A percentile compares a stretch with the other conserved stretches of the same genome.
Evolutionary conservation across 495 filamentous ascomycete species (phyloP).

Genomic region (Entonaema liquescens): DNA sequence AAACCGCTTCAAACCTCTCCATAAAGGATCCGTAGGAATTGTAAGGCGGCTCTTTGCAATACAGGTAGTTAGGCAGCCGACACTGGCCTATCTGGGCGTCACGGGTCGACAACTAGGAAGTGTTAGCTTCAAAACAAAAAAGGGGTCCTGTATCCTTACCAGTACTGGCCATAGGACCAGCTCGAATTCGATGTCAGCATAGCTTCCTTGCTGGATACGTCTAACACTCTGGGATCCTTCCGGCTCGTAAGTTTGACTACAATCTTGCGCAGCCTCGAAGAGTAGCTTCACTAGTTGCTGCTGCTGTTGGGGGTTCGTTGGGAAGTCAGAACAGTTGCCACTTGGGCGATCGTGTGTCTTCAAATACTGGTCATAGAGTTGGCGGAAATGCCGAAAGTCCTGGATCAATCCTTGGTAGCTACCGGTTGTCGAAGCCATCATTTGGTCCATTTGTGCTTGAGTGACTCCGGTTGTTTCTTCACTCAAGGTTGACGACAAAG

Average conservation of each 20-base stretch:
- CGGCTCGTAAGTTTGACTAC: not conserved
- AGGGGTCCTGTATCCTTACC: not conserved
- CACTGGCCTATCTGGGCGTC: constrained; percentile 10
- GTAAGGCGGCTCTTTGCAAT: not conserved
- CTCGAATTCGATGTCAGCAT: constrained; percentile 11
- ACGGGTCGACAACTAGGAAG: not conserved
- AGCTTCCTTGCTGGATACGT: not conserved
- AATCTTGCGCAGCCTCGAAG: constrained; percentile 7
- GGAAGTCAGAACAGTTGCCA: constrained; percentile 4
- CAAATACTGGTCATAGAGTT: not conserved
- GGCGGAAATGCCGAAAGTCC: not conserved
- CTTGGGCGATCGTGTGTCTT: not conserved
- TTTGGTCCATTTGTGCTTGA: not conserved
- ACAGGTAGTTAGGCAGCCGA: not conserved
- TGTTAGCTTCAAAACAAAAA: not conserved
- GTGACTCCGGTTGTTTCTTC: not conserved
- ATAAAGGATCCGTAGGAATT: constrained; percentile 13
- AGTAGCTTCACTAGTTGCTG: not conserved
- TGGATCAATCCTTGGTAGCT: constrained; percentile 5
- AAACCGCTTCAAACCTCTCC: constrained; percentile 14
- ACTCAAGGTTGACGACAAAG: not conserved
- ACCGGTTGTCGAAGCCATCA: not conserved
- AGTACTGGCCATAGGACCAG: constrained; percentile 14
- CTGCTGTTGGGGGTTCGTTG: not conserved
- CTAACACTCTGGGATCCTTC: not conserved